Evolutionary conservation across 2,329 filamentous ascomycete species (phyloP), one percentile per base, ranked within the genome.

Genomic region (Aspergillus sp.): DNA sequence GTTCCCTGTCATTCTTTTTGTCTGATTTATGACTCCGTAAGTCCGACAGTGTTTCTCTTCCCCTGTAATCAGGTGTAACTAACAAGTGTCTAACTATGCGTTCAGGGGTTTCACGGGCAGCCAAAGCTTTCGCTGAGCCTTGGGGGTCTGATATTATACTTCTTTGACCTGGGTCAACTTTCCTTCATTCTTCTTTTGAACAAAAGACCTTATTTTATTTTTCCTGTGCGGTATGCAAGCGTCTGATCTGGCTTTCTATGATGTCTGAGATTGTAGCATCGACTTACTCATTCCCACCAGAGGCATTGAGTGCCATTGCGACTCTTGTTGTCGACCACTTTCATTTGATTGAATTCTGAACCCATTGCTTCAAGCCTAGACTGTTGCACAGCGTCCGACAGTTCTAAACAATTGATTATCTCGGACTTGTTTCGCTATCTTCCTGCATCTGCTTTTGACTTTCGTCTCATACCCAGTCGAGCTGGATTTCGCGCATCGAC

Each of bases 271-370:
- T 17, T 55, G 36, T 57, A 50, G 30, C 63, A 57, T 57, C 56
- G 32, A 58, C 57, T 55, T 49, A 48, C 58, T 51, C 23, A 53
- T 27, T 54, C 53, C 25, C 47, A n/a, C 58, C 59, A 70, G 67
- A 67, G 72, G 70, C 68, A 73, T 74, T 73, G 72, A 72, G 60
- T 73, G 71, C 67, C 68, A 32, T 66, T 68, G 39, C 47, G 49
- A 50, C 51, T 62, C 59, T 68, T 55, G 10, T 68, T 63, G 36
- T 67, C 66, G 62, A 44, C 56, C 42, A 62, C 66, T 39, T 66
- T 67, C 60, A 44, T 58, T 62, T 48, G 54, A 38, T 53, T 53
- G 30, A 30, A 47, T 57, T 49, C 15, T 50, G 47, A 50, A 6
- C 25, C n/a, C 47, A 32, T 30, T 32, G 25, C 23, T 30, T 32